phyloP scores from a whole-genome alignment of 495 filamentous ascomycete species.

The Pyrenopolyporus hunteri region DNA sequence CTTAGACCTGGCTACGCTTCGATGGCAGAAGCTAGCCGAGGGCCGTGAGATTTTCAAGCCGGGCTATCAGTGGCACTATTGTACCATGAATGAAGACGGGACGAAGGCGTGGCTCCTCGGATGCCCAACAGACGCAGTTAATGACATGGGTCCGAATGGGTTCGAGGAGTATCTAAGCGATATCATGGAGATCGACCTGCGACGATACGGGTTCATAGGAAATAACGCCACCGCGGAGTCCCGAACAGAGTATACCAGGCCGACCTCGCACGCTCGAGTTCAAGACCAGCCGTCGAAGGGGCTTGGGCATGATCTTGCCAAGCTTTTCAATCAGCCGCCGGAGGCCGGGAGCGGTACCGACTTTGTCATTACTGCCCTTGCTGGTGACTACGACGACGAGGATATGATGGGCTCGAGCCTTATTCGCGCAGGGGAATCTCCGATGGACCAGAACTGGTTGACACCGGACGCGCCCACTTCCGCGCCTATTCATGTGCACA shows the following conservation, averaged over 20 bases:
- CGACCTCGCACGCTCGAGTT: slow-evolving; percentile 47
- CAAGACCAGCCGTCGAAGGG: slow-evolving; percentile 62
- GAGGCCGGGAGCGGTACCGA: slow-evolving; percentile 82
- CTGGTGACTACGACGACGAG: slow-evolving; percentile 65
- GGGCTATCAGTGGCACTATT: slow-evolving; percentile 96
- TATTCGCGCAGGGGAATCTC: slow-evolving; percentile 48
- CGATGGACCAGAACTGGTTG: slow-evolving; percentile 63
- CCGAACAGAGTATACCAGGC: slow-evolving; percentile 61
- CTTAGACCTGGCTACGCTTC: slow-evolving; percentile 80
- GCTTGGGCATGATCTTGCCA: slow-evolving; percentile 80
- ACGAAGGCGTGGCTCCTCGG: slow-evolving; percentile 98
- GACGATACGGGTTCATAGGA: slow-evolving; percentile 81
- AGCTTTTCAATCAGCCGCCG: slow-evolving; percentile 81
- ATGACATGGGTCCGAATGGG: slow-evolving; percentile 59
- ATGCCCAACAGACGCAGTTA: slow-evolving; percentile 71
- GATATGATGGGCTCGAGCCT: slow-evolving; percentile 60
- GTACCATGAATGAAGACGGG: slow-evolving; percentile 87
- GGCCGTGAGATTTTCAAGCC: slow-evolving; percentile 88
- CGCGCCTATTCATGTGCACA: slow-evolving; percentile 89
- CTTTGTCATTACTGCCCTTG: slow-evolving; percentile 83
- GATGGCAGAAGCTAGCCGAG: slow-evolving; percentile 93
- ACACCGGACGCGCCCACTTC: slow-evolving; percentile 70
- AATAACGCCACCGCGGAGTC: slow-evolving; percentile 71
- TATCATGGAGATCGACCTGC: slow-evolving; percentile 87
- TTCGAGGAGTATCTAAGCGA: slow-evolving; percentile 91